These are phyloP conservation scores for Carex pumila DNA, from an alignment of 176 grass and related monocot species.

Conservation along the genomic window DNA sequence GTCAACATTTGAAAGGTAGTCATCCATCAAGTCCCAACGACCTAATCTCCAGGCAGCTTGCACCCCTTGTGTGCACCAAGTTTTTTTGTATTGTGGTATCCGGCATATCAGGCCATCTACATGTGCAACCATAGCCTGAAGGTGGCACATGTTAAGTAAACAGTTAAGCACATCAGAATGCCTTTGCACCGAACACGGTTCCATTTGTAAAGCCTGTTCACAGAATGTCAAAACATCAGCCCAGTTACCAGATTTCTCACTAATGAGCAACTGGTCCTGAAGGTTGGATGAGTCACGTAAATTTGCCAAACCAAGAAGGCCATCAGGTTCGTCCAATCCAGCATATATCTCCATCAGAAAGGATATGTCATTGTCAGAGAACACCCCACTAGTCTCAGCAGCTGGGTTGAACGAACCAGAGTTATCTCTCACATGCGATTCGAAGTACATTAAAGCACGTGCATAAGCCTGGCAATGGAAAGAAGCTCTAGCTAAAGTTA, in stretches of 20 bases:
- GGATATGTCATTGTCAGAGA: constrained; percentile 90
- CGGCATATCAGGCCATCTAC: constrained; percentile 80
- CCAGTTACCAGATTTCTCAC: constrained; percentile 95
- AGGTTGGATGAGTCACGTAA: constrained; percentile 77
- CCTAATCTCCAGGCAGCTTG: constrained; percentile 96
- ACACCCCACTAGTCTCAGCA: constrained; percentile 58
- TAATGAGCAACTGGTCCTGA: constrained; percentile 97
- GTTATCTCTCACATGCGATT: constrained; percentile 73
- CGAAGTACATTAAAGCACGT: constrained; percentile 85
- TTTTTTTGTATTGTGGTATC: constrained; percentile 71
- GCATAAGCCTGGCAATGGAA: constrained; percentile 92
- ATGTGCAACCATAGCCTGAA: constrained; percentile 93
- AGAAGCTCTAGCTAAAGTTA: constrained; percentile 86
- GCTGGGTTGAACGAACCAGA: constrained; percentile 94
- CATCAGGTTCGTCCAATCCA: constrained; percentile 92
- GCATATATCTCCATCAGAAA: constrained; percentile 99
- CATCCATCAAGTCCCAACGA: constrained; percentile 95
- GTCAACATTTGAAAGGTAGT: constrained; percentile 68
- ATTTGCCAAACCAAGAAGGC: constrained; percentile 77
- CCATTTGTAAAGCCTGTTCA: constrained; percentile 92
- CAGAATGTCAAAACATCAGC: constrained; percentile 86
- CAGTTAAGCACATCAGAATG: constrained; percentile 96
- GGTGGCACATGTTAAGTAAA: constrained; percentile 93
- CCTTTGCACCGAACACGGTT: constrained; percentile 85
- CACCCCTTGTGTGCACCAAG: constrained; percentile 95